Conservation (phyloP, 1,284 basidiomycete genomes). For the Chalciporus sp. region DNA sequence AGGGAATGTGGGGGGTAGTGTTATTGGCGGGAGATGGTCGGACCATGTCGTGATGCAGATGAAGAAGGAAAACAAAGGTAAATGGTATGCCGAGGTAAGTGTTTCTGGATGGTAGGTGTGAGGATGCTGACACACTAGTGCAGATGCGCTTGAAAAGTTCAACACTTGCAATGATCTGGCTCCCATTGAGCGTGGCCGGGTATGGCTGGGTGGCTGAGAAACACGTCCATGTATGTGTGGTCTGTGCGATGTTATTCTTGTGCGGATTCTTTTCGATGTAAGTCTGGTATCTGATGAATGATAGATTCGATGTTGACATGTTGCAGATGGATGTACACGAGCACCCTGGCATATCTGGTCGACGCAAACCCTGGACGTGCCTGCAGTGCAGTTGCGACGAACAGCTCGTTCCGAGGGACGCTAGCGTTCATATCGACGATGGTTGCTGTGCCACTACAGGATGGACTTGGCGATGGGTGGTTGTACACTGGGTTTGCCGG, state of each 20-base stretch:
- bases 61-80: neutral
- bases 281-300: constrained; percentile 24
- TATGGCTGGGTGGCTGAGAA: constrained; percentile 80
- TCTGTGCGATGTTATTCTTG: constrained; percentile 65
- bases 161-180: constrained; percentile 51
- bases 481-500: constrained; percentile 75
- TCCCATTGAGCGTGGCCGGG: constrained; percentile 62
- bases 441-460: constrained; percentile 65
- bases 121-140: neutral
- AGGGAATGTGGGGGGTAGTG: constrained; percentile 69
- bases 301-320: constrained; percentile 18
- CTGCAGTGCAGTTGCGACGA: constrained; percentile 68
- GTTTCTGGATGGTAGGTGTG: constrained; percentile 33
- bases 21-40: constrained; percentile 79
- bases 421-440: constrained; percentile 74
- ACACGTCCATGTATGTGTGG: constrained; percentile 61
- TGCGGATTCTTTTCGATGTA: constrained; percentile 74
- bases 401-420: constrained; percentile 71
- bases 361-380: constrained; percentile 79
- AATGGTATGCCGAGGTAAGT: neutral
- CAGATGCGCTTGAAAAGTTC: constrained; percentile 78
- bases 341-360: constrained; percentile 74
- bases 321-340: constrained; percentile 67
- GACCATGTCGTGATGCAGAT: constrained; percentile 30
- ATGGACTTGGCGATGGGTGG: constrained; percentile 68